Base-by-base conservation (phyloP, 352 stramenopile genomes). In the Sclerospora graminicola region DNA sequence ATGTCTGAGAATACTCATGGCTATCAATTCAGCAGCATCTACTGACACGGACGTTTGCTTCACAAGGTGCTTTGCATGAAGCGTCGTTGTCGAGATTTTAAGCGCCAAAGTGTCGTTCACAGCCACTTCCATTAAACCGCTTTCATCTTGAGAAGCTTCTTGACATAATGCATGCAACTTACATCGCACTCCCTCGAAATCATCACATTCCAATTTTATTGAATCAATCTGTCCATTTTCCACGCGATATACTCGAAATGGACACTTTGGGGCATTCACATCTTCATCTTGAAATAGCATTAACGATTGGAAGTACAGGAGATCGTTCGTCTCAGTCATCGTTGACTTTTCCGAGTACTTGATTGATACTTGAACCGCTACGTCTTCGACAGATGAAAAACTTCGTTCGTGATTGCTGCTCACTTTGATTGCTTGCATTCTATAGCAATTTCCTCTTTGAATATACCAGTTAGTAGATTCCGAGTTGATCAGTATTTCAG, bases 361-460 rank as follows among this genome's bases (percentile, higher is more conserved):
- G 8, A 42, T 43, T 21, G 44, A 54, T 13, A 24, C n/a, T 8
- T 47, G 8, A 24, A 61, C 14, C 11, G 47, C 37, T n/a, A 27
- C 32, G 40, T 51, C 33, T 45, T 60, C 45, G 19, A 52, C 34
- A 38, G 30, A 41, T 29, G 14, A 14, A 41, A 28, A 24, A 24
- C 27, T 23, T 41, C 23, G 9, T 24, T 8, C 14, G 11, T 1
- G 8, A 40, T 30, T 24, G 15, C 47, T 41, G 28, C 36, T 47
- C 9, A 27, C 27, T 31, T 60, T 13, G 11, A 45, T 28, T 35
- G 38, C 45, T 41, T 44, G 53, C 15, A 75, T 42, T n/a, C 38
- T 54, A 52, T 75, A 78, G 23, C 34, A 61, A 11, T 45, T 37
- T 21, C 52, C 52, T 48, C 61, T 74, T 26, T 58, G 52, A 14